Percentiles rank a stretch among this genome's conserved stretches.
phyloP scores from a whole-genome alignment of 768 basidiomycete species.

The Lactifluus volemus region DNA sequence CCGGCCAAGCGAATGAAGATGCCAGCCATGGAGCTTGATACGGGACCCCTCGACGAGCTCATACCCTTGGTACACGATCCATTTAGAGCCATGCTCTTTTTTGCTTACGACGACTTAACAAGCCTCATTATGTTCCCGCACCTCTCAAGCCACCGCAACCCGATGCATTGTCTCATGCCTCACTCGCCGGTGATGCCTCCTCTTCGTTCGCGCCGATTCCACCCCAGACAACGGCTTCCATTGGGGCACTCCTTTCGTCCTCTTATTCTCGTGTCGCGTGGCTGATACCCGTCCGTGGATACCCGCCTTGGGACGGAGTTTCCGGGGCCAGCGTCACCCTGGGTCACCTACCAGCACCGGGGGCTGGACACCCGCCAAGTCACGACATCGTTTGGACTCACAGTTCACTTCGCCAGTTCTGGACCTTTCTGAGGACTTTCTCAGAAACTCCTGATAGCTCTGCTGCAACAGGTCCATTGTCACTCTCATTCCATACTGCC shows the following conservation, averaged over 20 bases:
- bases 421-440: conserved; percentile 8
- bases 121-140: conserved; percentile 17
- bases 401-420: conserved; percentile 8
- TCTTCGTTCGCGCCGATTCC: neutral
- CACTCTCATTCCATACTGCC: conserved; percentile 9
- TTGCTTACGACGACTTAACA: neutral
- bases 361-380: neutral
- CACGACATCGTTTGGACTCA: conserved; percentile 9
- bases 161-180: neutral
- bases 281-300: conserved; percentile 14
- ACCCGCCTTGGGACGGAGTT: conserved; percentile 2
- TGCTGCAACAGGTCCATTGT: conserved; percentile 7
- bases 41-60: conserved; percentile 9
- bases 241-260: conserved; percentile 2
- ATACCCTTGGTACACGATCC: conserved; percentile 13
- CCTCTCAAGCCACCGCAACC: neutral
- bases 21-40: neutral
- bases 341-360: neutral
- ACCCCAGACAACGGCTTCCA: conserved; percentile 2
- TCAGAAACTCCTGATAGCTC: neutral
- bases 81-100: neutral
- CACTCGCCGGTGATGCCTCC: neutral
- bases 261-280: conserved; percentile 11
- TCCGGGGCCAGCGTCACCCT: neutral
- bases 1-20: neutral